Percentiles rank a stretch among this genome's conserved stretches.
These are phyloP conservation scores for Ustilago xerochloae DNA, from an alignment of 1,284 basidiomycete species.

Conservation along the genomic window DNA sequence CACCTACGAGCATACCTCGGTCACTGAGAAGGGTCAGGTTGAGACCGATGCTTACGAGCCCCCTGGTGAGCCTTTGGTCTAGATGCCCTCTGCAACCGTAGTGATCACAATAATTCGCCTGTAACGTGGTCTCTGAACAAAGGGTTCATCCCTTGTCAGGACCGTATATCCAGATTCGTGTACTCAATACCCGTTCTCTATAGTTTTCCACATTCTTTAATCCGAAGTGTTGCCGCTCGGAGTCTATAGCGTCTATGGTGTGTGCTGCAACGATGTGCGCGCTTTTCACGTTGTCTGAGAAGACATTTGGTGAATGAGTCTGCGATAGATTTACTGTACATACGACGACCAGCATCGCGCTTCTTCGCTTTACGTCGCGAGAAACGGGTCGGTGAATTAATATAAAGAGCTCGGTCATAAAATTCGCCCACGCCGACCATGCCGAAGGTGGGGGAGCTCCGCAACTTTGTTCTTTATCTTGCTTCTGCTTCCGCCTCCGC, in stretches of 20 bases:
- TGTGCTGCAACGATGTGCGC: constrained; percentile 1
- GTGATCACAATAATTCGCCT: too few relatives aligned
- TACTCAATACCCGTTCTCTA: constrained; percentile 5
- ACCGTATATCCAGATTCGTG: constrained; percentile 10
- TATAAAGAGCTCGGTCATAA: background rate
- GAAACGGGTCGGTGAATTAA: background rate
- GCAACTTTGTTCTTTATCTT: background rate
- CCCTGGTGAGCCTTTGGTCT: constrained; percentile 61
- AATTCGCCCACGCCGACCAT: constrained; percentile 11
- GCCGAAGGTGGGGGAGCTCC: constrained; percentile 13
- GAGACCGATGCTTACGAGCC: constrained; percentile 58
- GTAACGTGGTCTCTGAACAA: background rate
- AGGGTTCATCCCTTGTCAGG: background rate
- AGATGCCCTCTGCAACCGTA: constrained; percentile 1
- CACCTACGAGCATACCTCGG: constrained; percentile 56
- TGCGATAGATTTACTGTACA: background rate
- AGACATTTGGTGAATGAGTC: background rate
- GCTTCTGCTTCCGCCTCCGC: constrained; percentile 8
- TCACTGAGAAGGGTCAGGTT: constrained; percentile 64
- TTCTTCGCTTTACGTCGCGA: background rate
- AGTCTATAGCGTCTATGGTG: background rate
- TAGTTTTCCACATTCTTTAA: background rate
- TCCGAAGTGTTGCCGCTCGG: background rate
- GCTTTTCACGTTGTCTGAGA: background rate
- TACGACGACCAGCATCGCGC: background rate